phyloP scores from a whole-genome alignment of 495 filamentous ascomycete species.

The Geoglossum glabrum region DNA sequence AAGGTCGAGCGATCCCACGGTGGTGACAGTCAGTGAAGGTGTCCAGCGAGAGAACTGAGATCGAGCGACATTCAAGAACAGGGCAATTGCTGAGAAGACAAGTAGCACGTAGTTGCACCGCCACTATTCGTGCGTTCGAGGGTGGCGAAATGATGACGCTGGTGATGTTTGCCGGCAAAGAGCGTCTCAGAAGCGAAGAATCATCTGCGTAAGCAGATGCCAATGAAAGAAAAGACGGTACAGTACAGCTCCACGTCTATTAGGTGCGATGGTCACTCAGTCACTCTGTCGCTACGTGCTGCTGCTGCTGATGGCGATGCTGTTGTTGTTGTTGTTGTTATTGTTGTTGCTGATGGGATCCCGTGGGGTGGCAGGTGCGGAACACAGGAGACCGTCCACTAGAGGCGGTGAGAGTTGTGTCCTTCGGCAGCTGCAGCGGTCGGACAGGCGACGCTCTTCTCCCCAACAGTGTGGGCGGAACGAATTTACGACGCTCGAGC shows the following conservation, averaged over 20 bases:
- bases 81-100: background rate
- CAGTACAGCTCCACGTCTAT: background rate
- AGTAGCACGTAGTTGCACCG: background rate
- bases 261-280: background rate
- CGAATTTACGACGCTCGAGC: slow-evolving; percentile 1
- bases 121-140: background rate
- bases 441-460: background rate
- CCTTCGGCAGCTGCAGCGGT: background rate
- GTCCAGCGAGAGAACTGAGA: background rate
- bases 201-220: background rate
- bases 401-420: background rate
- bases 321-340: background rate
- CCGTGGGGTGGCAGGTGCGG: background rate
- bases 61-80: background rate
- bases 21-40: background rate
- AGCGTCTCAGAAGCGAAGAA: slow-evolving; percentile 1
- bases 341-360: no score
- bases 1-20: background rate
- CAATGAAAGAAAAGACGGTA: background rate
- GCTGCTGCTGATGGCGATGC: background rate
- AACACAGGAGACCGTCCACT: background rate
- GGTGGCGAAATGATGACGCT: background rate
- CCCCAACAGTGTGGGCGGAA: background rate
- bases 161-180: background rate
- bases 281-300: background rate